These are phyloP conservation scores for Solanum bulbocastanum DNA, from an alignment of 257 asterid species.

Conservation along the genomic window DNA sequence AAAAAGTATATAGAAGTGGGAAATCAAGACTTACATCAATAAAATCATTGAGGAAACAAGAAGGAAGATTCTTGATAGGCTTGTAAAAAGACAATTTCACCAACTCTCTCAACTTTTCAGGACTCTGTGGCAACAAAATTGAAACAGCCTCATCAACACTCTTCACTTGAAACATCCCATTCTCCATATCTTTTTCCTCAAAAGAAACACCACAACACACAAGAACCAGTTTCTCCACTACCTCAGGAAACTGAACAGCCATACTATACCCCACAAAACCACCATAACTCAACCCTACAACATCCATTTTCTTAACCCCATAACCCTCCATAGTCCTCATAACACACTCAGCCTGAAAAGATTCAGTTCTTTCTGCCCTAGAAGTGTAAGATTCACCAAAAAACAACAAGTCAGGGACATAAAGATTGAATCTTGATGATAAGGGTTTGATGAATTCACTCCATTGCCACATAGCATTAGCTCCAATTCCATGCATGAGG, in stretches of 20 bases:
- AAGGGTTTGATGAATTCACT: conserved; percentile 56
- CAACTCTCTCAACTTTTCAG: conserved; percentile 52
- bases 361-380: conserved; percentile 46
- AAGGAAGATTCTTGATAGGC: conserved; percentile 57
- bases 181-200: conserved; percentile 76
- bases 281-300: conserved; percentile 79
- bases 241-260: conserved; percentile 64
- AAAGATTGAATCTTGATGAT: conserved; percentile 58
- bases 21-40: conserved; percentile 45
- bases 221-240: conserved; percentile 54
- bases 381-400: conserved; percentile 66
- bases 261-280: conserved; percentile 76
- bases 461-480: conserved; percentile 97
- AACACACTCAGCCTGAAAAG: conserved; percentile 66
- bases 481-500: conserved; percentile 75
- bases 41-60: conserved; percentile 63
- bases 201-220: conserved; percentile 67
- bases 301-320: conserved; percentile 42
- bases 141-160: conserved; percentile 60
- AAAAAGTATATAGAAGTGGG: too few species aligned
- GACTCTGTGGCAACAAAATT: conserved; percentile 56
- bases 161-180: conserved; percentile 62
- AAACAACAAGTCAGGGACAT: conserved; percentile 64
- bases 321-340: conserved; percentile 47
- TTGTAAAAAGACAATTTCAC: conserved; percentile 45